Conservation (phyloP, 202 grass and related monocot genomes). For the Setaria italica region DNA sequence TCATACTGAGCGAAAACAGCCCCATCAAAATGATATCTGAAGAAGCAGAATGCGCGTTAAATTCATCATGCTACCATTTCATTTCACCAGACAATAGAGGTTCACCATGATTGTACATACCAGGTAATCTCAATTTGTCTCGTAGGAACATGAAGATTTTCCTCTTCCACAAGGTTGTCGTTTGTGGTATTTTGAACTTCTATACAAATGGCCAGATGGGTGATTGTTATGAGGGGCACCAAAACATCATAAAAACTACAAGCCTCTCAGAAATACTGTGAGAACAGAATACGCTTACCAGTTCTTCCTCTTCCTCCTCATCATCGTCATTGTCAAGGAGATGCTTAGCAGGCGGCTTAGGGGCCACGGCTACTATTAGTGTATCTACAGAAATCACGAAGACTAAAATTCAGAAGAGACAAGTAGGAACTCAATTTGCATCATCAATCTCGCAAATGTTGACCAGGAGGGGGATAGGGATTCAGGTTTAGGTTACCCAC, state of each 20-base stretch:
- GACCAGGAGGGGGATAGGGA: neutral
- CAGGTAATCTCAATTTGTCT: constrained; percentile 72
- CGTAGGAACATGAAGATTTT: constrained; percentile 68
- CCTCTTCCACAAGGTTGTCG: constrained; percentile 64
- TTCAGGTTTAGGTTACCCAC: constrained; percentile 43
- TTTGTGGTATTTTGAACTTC: constrained; percentile 70
- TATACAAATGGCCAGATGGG: constrained; percentile 22
- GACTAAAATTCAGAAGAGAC: neutral
- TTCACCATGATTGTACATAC: constrained; percentile 40
- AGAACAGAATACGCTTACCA: constrained; percentile 38
- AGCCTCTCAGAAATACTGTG: neutral
- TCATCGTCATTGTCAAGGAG: constrained; percentile 47
- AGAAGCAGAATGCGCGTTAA: constrained; percentile 18
- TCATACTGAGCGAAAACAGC: constrained; percentile 84
- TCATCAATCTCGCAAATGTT: constrained; percentile 6
- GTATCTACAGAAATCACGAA: constrained; percentile 57
- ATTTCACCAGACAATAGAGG: constrained; percentile 5
- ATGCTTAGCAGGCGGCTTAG: constrained; percentile 75
- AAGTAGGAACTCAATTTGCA: neutral
- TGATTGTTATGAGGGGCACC: neutral
- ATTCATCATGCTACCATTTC: constrained; percentile 9
- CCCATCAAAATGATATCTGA: constrained; percentile 86
- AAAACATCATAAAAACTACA: neutral
- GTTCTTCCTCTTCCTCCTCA: constrained; percentile 54
- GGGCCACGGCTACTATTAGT: constrained; percentile 65